Conservation (phyloP, 2,329 filamentous ascomycete species). For the Arthrinium phaeospermum region DNA sequence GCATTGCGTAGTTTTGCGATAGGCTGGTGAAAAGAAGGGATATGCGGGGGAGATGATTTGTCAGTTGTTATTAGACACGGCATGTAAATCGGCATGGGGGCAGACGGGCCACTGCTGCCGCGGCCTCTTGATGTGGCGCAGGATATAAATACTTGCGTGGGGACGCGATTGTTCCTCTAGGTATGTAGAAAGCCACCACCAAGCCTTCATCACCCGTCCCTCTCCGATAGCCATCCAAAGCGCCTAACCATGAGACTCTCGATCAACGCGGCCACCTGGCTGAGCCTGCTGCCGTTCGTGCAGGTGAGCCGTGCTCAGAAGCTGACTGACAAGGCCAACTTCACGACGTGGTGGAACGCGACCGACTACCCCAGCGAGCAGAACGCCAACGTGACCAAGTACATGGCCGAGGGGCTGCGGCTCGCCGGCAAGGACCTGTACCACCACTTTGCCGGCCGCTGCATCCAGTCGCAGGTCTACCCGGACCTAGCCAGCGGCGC, state of each 20-base stretch:
- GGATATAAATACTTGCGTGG: background rate
- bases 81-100: background rate
- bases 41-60: background rate
- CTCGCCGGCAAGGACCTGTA: conserved; percentile 18
- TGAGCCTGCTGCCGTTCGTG: background rate
- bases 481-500: background rate
- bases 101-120: background rate
- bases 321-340: conserved; percentile 6
- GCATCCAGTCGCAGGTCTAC: conserved; percentile 16
- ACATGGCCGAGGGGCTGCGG: background rate
- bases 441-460: background rate
- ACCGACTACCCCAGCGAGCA: conserved; percentile 18
- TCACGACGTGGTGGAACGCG: conserved; percentile 17
- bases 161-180: background rate
- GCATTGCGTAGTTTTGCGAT: background rate
- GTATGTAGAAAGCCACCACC: background rate
- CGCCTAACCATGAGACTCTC: background rate
- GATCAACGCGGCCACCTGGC: background rate
- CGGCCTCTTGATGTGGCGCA: background rate
- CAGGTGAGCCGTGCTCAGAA: background rate
- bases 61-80: background rate
- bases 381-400: conserved; percentile 13
- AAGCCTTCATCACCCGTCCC: background rate
- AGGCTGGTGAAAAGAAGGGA: background rate
- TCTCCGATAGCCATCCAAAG: background rate